A percentile compares a stretch with the other conserved stretches of the same genome.
Evolutionary conservation across 129 eudicot genomes (phyloP).

Genomic region (Chrysanthemum makinoi): DNA sequence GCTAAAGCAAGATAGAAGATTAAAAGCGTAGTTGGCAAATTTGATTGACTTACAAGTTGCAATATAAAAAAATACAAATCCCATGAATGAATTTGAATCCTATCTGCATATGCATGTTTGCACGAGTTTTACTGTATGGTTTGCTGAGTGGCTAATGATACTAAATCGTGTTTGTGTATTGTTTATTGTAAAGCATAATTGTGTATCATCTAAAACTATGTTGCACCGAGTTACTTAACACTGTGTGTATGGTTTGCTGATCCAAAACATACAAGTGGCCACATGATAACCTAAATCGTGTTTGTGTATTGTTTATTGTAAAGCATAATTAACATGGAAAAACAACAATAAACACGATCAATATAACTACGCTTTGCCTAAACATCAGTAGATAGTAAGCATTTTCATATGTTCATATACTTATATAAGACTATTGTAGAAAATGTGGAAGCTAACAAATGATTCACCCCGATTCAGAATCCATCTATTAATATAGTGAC

Average conservation of each 20-base stretch:
- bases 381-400: no score
- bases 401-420: no score
- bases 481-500: no score
- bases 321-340: background rate
- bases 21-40: conserved; percentile 1
- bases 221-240: background rate
- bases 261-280: background rate
- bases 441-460: no score
- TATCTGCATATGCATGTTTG: background rate
- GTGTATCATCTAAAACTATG: background rate
- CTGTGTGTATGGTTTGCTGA: background rate
- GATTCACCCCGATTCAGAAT: no score
- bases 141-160: no score
- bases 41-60: background rate
- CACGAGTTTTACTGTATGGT: no score
- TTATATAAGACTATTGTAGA: no score
- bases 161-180: no score
- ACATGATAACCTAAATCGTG: background rate
- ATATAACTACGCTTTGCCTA: background rate
- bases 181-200: no score
- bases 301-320: no score
- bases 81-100: conserved; percentile 1
- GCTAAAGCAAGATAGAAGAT: conserved; percentile 12
- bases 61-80: background rate
- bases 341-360: background rate